Evolutionary conservation across 139 green algal genomes (phyloP).

Genomic region (Coelastrella sp.): DNA sequence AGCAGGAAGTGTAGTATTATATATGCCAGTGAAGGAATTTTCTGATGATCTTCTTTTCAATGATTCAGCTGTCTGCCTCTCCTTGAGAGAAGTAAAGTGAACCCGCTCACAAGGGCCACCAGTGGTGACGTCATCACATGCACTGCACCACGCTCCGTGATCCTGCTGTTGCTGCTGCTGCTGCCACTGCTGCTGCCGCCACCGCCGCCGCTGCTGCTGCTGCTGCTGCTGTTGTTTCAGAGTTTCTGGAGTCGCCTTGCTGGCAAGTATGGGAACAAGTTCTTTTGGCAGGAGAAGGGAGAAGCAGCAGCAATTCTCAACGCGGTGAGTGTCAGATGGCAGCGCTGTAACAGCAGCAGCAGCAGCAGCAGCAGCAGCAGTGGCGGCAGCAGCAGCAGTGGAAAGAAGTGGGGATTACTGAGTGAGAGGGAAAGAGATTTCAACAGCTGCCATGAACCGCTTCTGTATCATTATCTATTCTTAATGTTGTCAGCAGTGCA

Average conservation of each 20-base stretch:
- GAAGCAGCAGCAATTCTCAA: constrained; percentile 87
- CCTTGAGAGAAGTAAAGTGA: too few relatives aligned
- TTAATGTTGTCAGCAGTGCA: too few relatives aligned
- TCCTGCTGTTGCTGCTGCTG: constrained; percentile 4
- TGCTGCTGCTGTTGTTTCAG: constrained; percentile 42
- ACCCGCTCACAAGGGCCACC: too few relatives aligned
- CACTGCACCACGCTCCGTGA: background rate
- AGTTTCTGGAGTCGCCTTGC: constrained; percentile 94
- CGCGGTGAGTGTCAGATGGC: constrained; percentile 65
- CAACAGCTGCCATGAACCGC: too few relatives aligned
- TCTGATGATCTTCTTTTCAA: too few relatives aligned
- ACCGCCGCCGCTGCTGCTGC: background rate
- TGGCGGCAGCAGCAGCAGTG: background rate
- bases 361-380: background rate
- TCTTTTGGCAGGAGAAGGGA: constrained; percentile 95
- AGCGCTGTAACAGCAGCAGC: background rate
- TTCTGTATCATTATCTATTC: too few relatives aligned
- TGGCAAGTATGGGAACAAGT: constrained; percentile 96
- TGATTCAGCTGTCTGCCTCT: too few relatives aligned
- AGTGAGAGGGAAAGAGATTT: too few relatives aligned
- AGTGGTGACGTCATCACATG: background rate
- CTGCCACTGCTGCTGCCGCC: constrained; percentile 13
- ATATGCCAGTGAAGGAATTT: too few relatives aligned
- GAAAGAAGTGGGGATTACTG: background rate
- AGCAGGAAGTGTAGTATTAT: too few relatives aligned